Evolutionary conservation across 2,329 filamentous ascomycete genomes (phyloP).

Genomic region (Capronia epimyces): DNA sequence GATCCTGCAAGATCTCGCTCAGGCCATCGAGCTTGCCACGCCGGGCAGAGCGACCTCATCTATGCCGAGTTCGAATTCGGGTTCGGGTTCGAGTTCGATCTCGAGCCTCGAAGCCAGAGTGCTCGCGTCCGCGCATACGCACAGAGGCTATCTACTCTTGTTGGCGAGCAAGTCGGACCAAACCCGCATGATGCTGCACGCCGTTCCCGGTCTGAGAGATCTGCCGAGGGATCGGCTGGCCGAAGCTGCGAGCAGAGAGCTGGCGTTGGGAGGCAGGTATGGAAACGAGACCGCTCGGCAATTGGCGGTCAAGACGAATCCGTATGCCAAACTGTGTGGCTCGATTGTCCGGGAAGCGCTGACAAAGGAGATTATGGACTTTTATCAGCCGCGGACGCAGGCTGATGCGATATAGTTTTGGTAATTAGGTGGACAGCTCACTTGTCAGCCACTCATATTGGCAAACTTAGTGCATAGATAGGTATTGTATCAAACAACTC

Average conservation of each 20-base stretch:
- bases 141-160: conserved; percentile 45
- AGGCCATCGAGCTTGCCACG: conserved; percentile 44
- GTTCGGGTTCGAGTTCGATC: no score
- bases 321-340: conserved; percentile 59
- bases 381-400: conserved; percentile 11
- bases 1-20: conserved; percentile 35
- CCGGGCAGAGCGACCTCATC: conserved; percentile 37
- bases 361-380: conserved; percentile 47
- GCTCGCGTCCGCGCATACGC: conserved; percentile 52
- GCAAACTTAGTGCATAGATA: no score
- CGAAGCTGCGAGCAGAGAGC: conserved; percentile 52
- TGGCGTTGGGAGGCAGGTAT: conserved; percentile 50
- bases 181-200: conserved; percentile 16
- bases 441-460: no score
- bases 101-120: conserved; percentile 47
- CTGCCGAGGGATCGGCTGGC: conserved; percentile 43
- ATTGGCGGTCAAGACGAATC: conserved; percentile 56
- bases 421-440: no score
- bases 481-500: no score
- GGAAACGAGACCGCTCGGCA: conserved; percentile 54
- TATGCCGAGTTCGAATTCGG: no score
- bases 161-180: conserved; percentile 34
- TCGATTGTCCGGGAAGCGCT: conserved; percentile 57
- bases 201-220: conserved; percentile 25
- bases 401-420: conserved; percentile 3